phyloP scores from a whole-genome alignment of 2,329 filamentous ascomycete species.

The Penicillium thymicola region DNA sequence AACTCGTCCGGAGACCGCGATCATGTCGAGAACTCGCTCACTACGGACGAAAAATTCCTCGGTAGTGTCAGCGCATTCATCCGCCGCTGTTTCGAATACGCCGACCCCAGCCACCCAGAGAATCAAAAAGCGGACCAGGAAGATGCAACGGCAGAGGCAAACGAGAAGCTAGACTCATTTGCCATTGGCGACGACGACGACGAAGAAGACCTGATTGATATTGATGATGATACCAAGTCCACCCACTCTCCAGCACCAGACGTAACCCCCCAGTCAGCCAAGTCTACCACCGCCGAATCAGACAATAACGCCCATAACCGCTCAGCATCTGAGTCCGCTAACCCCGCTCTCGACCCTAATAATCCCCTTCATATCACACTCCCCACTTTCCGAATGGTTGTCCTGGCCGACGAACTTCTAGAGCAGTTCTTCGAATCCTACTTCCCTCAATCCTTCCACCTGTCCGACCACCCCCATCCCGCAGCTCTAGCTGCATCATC shows the following conservation, averaged over 20 bases:
- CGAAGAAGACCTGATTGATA: slow-evolving; percentile 39
- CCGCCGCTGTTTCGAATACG: slow-evolving; percentile 93
- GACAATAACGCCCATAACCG: slow-evolving; percentile 43
- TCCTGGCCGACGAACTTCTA: slow-evolving; percentile 89
- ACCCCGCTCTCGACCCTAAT: slow-evolving; percentile 84
- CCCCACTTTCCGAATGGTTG: slow-evolving; percentile 97
- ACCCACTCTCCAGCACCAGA: slow-evolving; percentile 21
- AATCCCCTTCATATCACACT: slow-evolving; percentile 94
- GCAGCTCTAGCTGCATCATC: slow-evolving; percentile 44
- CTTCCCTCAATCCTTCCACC: slow-evolving; percentile 88
- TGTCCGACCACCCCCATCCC: slow-evolving; percentile 62
- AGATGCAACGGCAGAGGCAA: slow-evolving; percentile 28
- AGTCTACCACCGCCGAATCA: slow-evolving; percentile 5
- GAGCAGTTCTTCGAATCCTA: slow-evolving; percentile 97
- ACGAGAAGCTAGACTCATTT: slow-evolving; percentile 58
- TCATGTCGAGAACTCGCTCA: slow-evolving; percentile 48
- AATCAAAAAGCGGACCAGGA: slow-evolving; percentile 47
- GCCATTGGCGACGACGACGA: slow-evolving; percentile 65
- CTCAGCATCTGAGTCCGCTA: slow-evolving; percentile 72
- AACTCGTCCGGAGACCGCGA: slow-evolving; percentile 38
- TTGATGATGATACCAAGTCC: slow-evolving; percentile 30
- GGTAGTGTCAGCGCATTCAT: slow-evolving; percentile 95
- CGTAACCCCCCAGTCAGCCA: slow-evolving; percentile 14
- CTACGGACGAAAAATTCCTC: slow-evolving; percentile 80
- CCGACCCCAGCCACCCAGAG: slow-evolving; percentile 79